These are phyloP conservation scores for Albifimbria verrucaria DNA, from an alignment of 2,329 filamentous ascomycete species.

Conservation along the genomic window DNA sequence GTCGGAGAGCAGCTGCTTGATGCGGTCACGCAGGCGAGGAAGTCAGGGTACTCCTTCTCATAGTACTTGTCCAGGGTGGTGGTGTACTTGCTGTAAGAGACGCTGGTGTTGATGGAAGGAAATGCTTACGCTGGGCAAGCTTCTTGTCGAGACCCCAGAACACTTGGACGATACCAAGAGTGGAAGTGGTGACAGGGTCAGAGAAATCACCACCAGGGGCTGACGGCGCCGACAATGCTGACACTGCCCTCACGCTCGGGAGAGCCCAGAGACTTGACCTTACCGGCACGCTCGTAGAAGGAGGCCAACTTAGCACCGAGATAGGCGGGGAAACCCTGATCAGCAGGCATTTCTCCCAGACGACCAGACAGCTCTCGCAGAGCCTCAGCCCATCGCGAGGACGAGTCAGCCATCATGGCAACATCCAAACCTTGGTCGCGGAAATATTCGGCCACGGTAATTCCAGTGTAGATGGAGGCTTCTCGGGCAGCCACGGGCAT, in stretches of 20 bases:
- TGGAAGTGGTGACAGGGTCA: constrained; percentile 91
- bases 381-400: constrained; percentile 97
- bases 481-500: constrained; percentile 99
- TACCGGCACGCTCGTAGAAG: constrained; percentile 98
- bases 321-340: constrained; percentile 99
- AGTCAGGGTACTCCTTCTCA: constrained; percentile 89
- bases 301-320: constrained; percentile 94
- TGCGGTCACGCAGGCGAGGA: constrained; percentile 86
- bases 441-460: constrained; percentile 95
- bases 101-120: constrained; percentile 93
- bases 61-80: constrained; percentile 87
- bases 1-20: constrained; percentile 89
- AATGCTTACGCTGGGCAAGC: constrained; percentile 97
- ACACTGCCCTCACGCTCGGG: constrained; percentile 88
- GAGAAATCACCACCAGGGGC: constrained; percentile 99
- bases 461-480: constrained; percentile 96
- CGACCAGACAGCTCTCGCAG: constrained; percentile 98
- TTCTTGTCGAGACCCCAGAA: constrained; percentile 99
- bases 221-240: constrained; percentile 96
- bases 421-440: constrained; percentile 95
- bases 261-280: constrained; percentile 79
- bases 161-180: constrained; percentile 95
- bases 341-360: constrained; percentile 98
- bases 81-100: constrained; percentile 97
- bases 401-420: constrained; percentile 99